phyloP scores from a whole-genome alignment of 2,329 filamentous ascomycete species.

The Alternaria dauci region DNA sequence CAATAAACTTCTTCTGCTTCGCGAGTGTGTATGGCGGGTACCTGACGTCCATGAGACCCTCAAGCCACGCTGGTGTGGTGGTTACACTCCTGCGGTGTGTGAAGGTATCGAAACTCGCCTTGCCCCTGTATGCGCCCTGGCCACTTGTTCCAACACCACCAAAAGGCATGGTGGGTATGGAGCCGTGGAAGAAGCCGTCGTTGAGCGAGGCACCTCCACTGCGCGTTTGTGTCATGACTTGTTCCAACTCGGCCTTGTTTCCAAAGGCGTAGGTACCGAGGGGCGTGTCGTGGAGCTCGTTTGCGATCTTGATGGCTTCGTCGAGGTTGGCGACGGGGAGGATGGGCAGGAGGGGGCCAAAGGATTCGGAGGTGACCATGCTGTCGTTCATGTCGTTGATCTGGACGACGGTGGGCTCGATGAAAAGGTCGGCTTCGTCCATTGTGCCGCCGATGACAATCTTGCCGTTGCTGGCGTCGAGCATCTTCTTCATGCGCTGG shows the following conservation, averaged over 20 bases:
- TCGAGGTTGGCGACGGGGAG: constrained; percentile 81
- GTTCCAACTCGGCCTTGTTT: constrained; percentile 77
- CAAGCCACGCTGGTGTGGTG: constrained; percentile 72
- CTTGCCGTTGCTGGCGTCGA: constrained; percentile 83
- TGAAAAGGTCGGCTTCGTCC: constrained; percentile 81
- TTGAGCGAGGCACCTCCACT: constrained; percentile 63
- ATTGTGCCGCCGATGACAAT: constrained; percentile 86
- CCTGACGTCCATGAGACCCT: constrained; percentile 71
- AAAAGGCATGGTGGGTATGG: constrained; percentile 76
- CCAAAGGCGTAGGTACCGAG: constrained; percentile 88
- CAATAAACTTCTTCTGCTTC: constrained; percentile 62
- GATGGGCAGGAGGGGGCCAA: constrained; percentile 90
- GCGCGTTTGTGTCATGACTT: constrained; percentile 61
- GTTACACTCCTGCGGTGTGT: constrained; percentile 69
- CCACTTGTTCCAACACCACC: constrained; percentile 85
- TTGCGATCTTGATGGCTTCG: constrained; percentile 82
- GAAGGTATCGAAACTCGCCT: constrained; percentile 74
- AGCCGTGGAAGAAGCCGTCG: constrained; percentile 73
- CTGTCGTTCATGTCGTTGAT: constrained; percentile 78
- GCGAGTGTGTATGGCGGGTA: constrained; percentile 67
- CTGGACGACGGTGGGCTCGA: constrained; percentile 92
- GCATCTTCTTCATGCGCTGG: constrained; percentile 84
- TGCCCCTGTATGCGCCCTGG: constrained; percentile 78
- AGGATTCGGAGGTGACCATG: constrained; percentile 84
- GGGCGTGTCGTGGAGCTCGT: constrained; percentile 82